Evolutionary conservation across 2,329 filamentous ascomycete species (phyloP).

Genomic region (Fusarium pininemorale): DNA sequence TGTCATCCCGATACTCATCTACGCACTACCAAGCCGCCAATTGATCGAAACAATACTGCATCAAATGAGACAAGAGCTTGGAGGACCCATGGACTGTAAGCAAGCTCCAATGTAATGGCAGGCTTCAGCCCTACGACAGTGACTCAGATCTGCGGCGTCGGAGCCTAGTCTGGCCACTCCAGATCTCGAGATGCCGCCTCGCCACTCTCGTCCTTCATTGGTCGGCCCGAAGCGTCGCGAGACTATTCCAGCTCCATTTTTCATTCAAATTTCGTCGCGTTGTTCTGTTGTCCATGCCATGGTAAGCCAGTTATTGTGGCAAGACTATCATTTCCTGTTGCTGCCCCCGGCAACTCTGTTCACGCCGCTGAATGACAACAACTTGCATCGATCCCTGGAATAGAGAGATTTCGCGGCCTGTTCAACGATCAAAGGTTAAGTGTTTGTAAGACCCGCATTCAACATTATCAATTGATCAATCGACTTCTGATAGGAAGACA

Average conservation of each 20-base stretch:
- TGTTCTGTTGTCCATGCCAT: rapidly evolving
- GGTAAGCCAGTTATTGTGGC: no score
- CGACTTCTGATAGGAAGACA: no score
- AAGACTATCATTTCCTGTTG: rapidly evolving
- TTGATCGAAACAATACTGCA: no score
- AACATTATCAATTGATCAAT: no score
- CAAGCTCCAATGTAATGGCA: rapidly evolving
- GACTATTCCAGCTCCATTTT: not conserved
- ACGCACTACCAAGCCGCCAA: no score
- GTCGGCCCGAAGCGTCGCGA: not conserved
- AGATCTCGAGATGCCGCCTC: not conserved
- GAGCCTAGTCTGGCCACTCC: not conserved
- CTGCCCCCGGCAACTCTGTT: not conserved
- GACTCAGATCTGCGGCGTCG: not conserved
- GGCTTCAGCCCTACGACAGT: not conserved
- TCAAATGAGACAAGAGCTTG: not conserved
- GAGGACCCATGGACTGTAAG: not conserved
- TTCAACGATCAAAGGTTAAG: rapidly evolving
- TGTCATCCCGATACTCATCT: rapidly evolving
- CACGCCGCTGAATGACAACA: no score
- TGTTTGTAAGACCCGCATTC: not conserved
- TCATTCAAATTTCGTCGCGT: not conserved
- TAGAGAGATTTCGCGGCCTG: not conserved
- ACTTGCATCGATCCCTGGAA: not conserved
- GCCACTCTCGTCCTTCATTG: not conserved